Base-by-base conservation (phyloP, 306 rosid genomes). In the Coriaria nepalensis region DNA sequence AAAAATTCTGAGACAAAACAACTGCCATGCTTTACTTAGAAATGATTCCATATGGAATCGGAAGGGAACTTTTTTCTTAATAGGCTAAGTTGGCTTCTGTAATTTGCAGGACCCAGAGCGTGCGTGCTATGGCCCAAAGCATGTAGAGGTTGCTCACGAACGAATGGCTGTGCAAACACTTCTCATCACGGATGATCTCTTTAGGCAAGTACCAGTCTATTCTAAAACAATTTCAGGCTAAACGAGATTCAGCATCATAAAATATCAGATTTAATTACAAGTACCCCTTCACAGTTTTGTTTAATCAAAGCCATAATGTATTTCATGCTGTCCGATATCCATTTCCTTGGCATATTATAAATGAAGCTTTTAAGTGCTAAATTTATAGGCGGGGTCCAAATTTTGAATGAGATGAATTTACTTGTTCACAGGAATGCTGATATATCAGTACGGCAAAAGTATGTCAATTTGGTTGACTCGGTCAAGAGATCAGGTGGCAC, bases 61-160 rank as follows among this genome's bases (percentile, higher is more conserved):
- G 8, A 51, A 44, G 11, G 43, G 6, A 15, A n/a, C 35, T 8
- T 36, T 36, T 9, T 41, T 3, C 35, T 44, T 15, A 11, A 32
- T 12, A n/a, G 3, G 20, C 37, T 59, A 11, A 57, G 44, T 55
- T 40, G 13, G n/a, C 41, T 43, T 63, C 36, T 43, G 50, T 37
- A 6, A 42, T 52, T 43, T 20, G 55, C 83, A 90, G 98, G 94
- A 90, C 61, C 59, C 92, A 43, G 47, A 68, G 47, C 94, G 95
- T 54, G 95, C 95, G 40, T 90, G 95, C 66, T 90, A 85, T 73
- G 98, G 98, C 65, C 68, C 73, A 10, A 90, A 85, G 73, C 98
- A 90, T 57, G 87, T 90, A 45, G 98, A 90, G 71, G 87, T 90
- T 63, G 98, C 98, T 63, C 81, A 79, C 62, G 98, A 90, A 62